A percentile compares a stretch with the other conserved stretches of the same genome.
phyloP scores from a whole-genome alignment of 768 basidiomycete species.

The Boletus reticuloceps region DNA sequence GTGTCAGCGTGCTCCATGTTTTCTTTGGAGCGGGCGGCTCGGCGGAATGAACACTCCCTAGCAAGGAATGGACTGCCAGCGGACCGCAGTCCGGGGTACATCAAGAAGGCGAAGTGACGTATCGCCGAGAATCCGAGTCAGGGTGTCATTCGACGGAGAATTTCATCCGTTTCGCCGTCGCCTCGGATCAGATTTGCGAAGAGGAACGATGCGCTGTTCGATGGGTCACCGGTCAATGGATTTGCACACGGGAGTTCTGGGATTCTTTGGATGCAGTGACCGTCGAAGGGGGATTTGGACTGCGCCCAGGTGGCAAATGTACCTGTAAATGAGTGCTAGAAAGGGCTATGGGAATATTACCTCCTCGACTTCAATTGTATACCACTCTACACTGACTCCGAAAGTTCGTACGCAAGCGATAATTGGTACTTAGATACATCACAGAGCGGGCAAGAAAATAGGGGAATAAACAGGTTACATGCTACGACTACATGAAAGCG shows the following conservation, averaged over 20 bases:
- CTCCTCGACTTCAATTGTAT: no score
- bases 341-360: no score
- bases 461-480: conserved; percentile 11
- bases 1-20: neutral
- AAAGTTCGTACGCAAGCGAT: neutral
- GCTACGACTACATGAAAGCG: conserved; percentile 3
- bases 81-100: neutral
- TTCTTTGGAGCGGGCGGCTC: neutral
- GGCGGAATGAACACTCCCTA: no score
- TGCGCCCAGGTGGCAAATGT: no score
- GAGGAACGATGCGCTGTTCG: neutral
- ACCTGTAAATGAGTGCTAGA: no score
- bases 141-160: neutral
- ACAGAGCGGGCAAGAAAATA: neutral
- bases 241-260: conserved; percentile 11
- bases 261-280: conserved; percentile 5
- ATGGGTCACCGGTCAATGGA: conserved; percentile 1
- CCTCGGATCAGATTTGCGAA: conserved; percentile 25
- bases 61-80: no score
- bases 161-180: neutral
- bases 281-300: neutral
- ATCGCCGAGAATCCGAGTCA: conserved; percentile 8
- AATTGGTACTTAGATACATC: neutral
- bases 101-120: conserved; percentile 1
- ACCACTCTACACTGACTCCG: no score